A percentile compares a stretch with the other conserved stretches of the same genome.
Conservation (phyloP, 2,329 filamentous ascomycete genomes). For the Calonectria pteridis region DNA sequence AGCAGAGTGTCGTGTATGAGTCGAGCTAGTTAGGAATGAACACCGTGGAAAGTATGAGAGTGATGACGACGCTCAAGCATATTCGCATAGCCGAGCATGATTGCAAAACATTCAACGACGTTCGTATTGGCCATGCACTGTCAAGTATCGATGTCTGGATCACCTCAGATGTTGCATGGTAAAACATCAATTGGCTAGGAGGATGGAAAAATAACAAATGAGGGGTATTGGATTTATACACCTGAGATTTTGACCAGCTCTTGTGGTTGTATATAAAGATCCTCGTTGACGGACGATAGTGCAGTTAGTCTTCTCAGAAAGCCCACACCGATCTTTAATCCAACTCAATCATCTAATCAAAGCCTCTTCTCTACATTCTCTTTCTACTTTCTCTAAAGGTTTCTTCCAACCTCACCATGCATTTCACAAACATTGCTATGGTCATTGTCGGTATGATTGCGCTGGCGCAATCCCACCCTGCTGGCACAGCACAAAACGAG, state of each 20-base stretch:
- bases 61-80: not conserved
- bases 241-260: not conserved
- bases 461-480: not conserved
- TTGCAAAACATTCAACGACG: not conserved
- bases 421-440: not conserved
- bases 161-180: not conserved
- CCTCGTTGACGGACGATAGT: not conserved
- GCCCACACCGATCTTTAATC: not conserved
- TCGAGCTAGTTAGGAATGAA: not conserved
- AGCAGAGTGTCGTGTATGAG: not conserved
- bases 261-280: not conserved
- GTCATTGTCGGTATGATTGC: not conserved
- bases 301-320: not conserved
- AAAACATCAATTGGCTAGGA: not conserved
- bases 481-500: not conserved
- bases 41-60: not conserved
- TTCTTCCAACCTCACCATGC: not conserved
- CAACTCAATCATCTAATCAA: not conserved
- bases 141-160: not conserved
- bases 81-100: not conserved
- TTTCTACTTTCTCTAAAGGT: not conserved
- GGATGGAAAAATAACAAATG: not conserved
- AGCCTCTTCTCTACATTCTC: not conserved
- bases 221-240: not conserved
- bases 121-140: not conserved